Evolutionary conservation across 768 basidiomycete genomes (phyloP), one percentile per base, ranked within the genome.

Genomic region (Lactifluus volemus): DNA sequence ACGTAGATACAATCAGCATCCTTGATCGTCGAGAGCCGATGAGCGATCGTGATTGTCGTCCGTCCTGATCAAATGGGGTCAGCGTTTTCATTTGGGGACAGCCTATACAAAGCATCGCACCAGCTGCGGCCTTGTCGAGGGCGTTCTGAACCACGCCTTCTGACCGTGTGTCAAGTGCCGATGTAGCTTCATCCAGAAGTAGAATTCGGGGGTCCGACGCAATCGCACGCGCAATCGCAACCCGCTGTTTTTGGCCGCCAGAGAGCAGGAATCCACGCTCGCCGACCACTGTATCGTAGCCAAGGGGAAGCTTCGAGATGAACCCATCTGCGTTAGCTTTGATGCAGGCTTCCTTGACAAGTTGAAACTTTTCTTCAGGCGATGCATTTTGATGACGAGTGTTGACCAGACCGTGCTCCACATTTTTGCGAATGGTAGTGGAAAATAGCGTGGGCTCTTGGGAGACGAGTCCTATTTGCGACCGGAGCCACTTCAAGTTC

Each of bases 81-180:
- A 63, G 44, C 10, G 6, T 4, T 50, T 5, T 25, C 7, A 47
- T 49, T 55, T 52, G 4, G 41, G 41, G 32, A n/a, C 3, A 32
- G 30, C 17, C 38, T 12, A 9, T 17, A 36, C n/a, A 19, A 5
- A 38, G 14, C 25, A 49, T 30, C 41, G 21, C 15, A 65, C 64
- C 63, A 3, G 63, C 70, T 4, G 77, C 71, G 5, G 79, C 79
- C 67, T 79, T 79, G 70, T 81, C 79, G 14, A 82, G 68, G 29
- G 80, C 81, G 62, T 80, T 75, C 67, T 81, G 81, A 1, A 82
- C 81, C 54, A 81, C 72, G 21, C 77, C 79, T 58, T 79, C 80
- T 4, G 76, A 77, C 57, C 77, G 75, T 1, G 79, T 78, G 65
- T 81, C 80, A 3, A 81, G 70, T 11, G 79, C 80, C 19, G 73